Base-by-base conservation (phyloP, 1,284 basidiomycete species). In the Cryptococcus sp. region DNA sequence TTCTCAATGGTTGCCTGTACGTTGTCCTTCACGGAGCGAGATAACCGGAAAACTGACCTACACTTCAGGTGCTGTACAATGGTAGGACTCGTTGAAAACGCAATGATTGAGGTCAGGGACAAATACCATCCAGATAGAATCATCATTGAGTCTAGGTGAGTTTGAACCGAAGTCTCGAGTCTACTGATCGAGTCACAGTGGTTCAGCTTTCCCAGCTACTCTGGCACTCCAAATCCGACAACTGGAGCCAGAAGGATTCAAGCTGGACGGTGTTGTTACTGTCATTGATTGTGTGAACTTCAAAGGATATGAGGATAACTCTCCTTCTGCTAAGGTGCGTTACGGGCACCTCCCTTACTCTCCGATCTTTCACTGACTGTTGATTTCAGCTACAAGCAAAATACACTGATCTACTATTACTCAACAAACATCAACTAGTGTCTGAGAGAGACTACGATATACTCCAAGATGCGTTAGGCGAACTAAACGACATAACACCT, bases 1-100 rank as follows among this genome's bases (percentile, higher is more conserved):
- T 95, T 50, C 77, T 92, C 60, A 95, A 94, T 72, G 91, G 91
- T 31, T 95, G 91, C 81, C 84, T 94, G 90, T 92, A 60, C 72
- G 81, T 71, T 11, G 30, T 14, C 5, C 4, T 8, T 52, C 6
- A 41, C 14, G n/a, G 13, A 31, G 37, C 10, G 14, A 23, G 5
- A 15, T 44, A 10, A 13, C 44, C 3, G 34, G 38, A 41, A 4
- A 43, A 0, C 13, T 34, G 6, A 46, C 53, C 36, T 52, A 47
- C 45, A 35, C 5, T 8, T 7, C 54, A 90, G 89, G 83, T 92
- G 90, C 68, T 93, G 90, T 70, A 87, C 92, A 1, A 83, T 94
- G 41, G 90, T 94, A 35, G 91, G 91, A 3, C 88, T 92, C 65
- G 91, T 95, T 84, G 87, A 92, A 75, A 89, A 81, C 13, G 91